Evolutionary conservation across 805 yeast genomes (phyloP).

Genomic region (Debaryomyces hansenii): DNA sequence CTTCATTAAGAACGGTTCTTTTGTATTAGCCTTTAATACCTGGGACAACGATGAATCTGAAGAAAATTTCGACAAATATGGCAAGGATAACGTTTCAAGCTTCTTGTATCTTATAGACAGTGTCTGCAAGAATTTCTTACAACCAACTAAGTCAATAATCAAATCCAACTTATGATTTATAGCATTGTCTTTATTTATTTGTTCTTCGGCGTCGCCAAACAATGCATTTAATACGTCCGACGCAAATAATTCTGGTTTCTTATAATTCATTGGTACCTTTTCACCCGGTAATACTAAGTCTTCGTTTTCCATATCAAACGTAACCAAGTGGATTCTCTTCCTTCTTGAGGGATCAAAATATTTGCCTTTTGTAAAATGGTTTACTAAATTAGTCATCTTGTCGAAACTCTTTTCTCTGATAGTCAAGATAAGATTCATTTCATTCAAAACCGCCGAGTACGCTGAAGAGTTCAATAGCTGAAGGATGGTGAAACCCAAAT

Average conservation of each 20-base stretch:
- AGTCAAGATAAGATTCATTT: constrained; percentile 30
- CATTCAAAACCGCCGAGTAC: constrained; percentile 20
- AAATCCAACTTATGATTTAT: constrained; percentile 32
- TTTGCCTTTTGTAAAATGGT: constrained; percentile 16
- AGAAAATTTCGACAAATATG: constrained; percentile 20
- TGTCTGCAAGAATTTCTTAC: constrained; percentile 36
- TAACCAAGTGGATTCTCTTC: constrained; percentile 23
- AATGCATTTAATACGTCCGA: constrained; percentile 35
- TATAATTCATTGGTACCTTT: constrained; percentile 30
- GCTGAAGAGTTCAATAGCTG: constrained; percentile 32
- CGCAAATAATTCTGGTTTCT: constrained; percentile 39
- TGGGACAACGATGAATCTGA: constrained; percentile 13
- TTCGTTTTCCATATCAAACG: constrained; percentile 34
- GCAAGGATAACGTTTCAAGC: constrained; percentile 31
- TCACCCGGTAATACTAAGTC: constrained; percentile 39
- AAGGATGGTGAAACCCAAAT: constrained; percentile 34
- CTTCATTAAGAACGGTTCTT: constrained; percentile 34
- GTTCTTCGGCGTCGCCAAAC: constrained; percentile 20
- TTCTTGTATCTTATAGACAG: constrained; percentile 23
- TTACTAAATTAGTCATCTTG: constrained; percentile 20
- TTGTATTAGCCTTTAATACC: constrained; percentile 25
- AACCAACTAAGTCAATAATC: constrained; percentile 41
- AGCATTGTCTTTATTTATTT: constrained; percentile 19
- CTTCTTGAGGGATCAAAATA: constrained; percentile 20
- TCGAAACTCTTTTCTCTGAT: constrained; percentile 21